Percentiles rank a stretch among this genome's conserved stretches.
Evolutionary conservation across 164 flowering plant species (phyloP).

Genomic region (Santalum album): DNA sequence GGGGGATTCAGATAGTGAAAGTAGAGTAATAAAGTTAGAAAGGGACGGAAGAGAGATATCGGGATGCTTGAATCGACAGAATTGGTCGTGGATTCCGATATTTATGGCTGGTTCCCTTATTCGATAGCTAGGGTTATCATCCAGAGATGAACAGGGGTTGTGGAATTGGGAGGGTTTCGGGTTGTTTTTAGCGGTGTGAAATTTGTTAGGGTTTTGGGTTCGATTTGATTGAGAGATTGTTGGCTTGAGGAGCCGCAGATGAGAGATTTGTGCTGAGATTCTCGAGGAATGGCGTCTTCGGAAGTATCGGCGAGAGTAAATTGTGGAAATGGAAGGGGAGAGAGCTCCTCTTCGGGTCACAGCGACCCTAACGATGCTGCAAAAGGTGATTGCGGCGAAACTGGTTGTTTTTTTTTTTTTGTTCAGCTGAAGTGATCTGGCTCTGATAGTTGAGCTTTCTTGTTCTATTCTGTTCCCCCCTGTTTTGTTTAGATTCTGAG

Average conservation of each 20-base stretch:
- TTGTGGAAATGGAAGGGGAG: slow-evolving; percentile 26
- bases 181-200: neutral
- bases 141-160: neutral
- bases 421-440: neutral
- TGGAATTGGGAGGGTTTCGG: neutral
- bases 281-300: slow-evolving; percentile 32
- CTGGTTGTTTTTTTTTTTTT: neutral
- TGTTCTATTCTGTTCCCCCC: neutral
- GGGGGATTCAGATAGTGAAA: neutral
- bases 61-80: slow-evolving; percentile 10
- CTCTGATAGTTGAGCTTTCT: slow-evolving; percentile 1
- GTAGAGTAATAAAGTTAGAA: too few species aligned
- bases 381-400: slow-evolving; percentile 19
- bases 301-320: slow-evolving; percentile 41
- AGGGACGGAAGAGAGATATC: slow-evolving; percentile 2
- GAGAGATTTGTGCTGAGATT: slow-evolving; percentile 44
- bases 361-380: slow-evolving; percentile 29
- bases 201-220: neutral
- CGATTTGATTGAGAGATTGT: neutral
- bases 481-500: slow-evolving; percentile 28
- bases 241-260: slow-evolving; percentile 13
- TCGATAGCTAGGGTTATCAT: neutral
- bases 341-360: too few species aligned
- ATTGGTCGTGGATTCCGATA: neutral
- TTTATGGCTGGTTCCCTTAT: neutral